phyloP scores from a whole-genome alignment of 1,284 basidiomycete genomes.

The Takashimella tepidaria region DNA sequence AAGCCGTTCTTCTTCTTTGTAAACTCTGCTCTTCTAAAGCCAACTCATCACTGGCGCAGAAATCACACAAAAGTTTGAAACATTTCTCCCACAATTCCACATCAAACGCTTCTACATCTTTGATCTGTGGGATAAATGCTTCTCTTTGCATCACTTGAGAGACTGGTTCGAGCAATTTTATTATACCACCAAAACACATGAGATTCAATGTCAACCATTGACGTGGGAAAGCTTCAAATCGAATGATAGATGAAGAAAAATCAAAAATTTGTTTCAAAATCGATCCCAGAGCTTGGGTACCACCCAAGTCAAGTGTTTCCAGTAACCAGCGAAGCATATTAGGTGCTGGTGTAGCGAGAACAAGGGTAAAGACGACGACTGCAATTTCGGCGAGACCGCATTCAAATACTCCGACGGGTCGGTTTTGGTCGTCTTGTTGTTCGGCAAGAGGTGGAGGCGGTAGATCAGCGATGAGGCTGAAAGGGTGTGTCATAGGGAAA shows the following conservation, averaged over 20 bases:
- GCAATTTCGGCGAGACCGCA: conserved; percentile 80
- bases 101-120: conserved; percentile 65
- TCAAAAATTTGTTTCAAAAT: conserved; percentile 75
- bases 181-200: conserved; percentile 77
- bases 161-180: conserved; percentile 82
- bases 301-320: conserved; percentile 76
- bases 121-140: conserved; percentile 71
- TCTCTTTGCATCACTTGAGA: conserved; percentile 64
- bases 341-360: conserved; percentile 71
- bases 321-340: conserved; percentile 76
- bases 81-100: conserved; percentile 73
- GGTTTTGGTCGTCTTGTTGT: conserved; percentile 20
- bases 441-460: conserved; percentile 53
- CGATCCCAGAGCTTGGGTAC: conserved; percentile 65
- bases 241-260: conserved; percentile 73
- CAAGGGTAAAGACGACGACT: conserved; percentile 74
- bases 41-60: conserved; percentile 83
- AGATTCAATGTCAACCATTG: conserved; percentile 92
- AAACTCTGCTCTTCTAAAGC: conserved; percentile 70
- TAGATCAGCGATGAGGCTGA: conserved; percentile 70
- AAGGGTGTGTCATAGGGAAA: conserved; percentile 91
- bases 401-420: conserved; percentile 58
- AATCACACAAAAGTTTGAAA: conserved; percentile 73
- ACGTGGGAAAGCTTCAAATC: conserved; percentile 82
- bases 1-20: conserved; percentile 87